Percentiles rank a stretch among this genome's conserved stretches.
Conservation (phyloP, 306 rosid genomes). For the Rubus parviflorus region DNA sequence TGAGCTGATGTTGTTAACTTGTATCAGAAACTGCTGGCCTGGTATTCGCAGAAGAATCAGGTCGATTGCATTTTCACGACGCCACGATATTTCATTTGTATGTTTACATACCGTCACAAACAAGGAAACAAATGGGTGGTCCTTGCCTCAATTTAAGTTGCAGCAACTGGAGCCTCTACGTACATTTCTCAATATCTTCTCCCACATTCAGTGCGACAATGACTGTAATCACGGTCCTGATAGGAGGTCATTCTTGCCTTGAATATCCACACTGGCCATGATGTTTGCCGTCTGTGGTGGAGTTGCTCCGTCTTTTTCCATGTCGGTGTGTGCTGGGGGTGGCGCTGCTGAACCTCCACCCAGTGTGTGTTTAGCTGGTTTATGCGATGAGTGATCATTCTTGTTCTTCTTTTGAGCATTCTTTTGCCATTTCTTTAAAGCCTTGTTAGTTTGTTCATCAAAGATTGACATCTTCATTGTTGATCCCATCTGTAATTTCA, state of each 20-base stretch:
- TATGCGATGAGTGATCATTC: constrained; percentile 27
- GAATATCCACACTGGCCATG: constrained; percentile 22
- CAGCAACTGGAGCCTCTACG: neutral
- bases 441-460: constrained; percentile 90
- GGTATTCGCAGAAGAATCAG: neutral
- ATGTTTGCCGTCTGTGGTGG: constrained; percentile 17
- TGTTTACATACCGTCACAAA: neutral
- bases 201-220: neutral
- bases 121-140: neutral
- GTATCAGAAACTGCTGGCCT: neutral
- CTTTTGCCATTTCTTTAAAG: constrained; percentile 71
- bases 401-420: constrained; percentile 64
- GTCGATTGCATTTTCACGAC: neutral
- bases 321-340: constrained; percentile 18
- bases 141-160: neutral
- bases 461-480: constrained; percentile 94
- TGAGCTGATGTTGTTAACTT: neutral
- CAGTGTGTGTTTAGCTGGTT: constrained; percentile 17
- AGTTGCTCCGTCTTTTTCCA: neutral
- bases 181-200: neutral
- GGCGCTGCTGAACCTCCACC: constrained; percentile 45
- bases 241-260: neutral
- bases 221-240: neutral
- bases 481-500: constrained; percentile 74
- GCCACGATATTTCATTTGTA: neutral